Percentiles rank a stretch among this genome's conserved stretches.
These are phyloP conservation scores for Colletotrichum chlorophyti DNA, from an alignment of 2,329 filamentous ascomycete species.

Conservation along the genomic window DNA sequence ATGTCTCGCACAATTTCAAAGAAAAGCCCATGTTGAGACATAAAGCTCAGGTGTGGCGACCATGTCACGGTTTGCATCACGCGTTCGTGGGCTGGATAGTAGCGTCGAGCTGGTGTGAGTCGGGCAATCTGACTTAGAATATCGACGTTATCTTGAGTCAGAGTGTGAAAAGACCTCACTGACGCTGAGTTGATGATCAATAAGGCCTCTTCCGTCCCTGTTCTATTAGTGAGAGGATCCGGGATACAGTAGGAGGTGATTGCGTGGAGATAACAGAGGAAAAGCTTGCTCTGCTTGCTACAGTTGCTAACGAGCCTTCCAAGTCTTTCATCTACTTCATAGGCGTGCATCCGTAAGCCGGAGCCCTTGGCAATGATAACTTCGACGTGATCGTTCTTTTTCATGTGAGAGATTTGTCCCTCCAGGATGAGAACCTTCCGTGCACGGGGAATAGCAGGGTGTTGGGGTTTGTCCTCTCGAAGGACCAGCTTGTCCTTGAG, in stretches of 20 bases:
- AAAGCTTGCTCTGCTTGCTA: conserved; percentile 57
- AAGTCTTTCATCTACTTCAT: conserved; percentile 55
- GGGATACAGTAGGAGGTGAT: conserved; percentile 59
- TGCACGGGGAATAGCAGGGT: conserved; percentile 46
- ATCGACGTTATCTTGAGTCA: conserved; percentile 43
- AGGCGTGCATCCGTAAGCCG: conserved; percentile 44
- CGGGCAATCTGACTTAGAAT: conserved; percentile 45
- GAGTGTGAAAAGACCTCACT: conserved; percentile 51
- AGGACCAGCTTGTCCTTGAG: conserved; percentile 58
- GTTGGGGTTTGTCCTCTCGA: conserved; percentile 31
- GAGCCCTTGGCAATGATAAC: conserved; percentile 41
- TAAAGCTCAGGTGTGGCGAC: conserved; percentile 42
- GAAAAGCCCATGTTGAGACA: conserved; percentile 54
- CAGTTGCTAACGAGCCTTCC: conserved; percentile 58
- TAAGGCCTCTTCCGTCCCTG: conserved; percentile 62
- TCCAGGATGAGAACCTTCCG: conserved; percentile 34
- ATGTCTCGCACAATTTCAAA: conserved; percentile 42
- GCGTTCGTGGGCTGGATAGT: conserved; percentile 48
- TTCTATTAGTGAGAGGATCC: conserved; percentile 54
- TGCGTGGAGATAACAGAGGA: conserved; percentile 59
- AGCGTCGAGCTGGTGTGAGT: conserved; percentile 50
- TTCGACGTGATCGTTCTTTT: conserved; percentile 37
- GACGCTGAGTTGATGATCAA: conserved; percentile 55
- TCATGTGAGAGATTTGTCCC: conserved; percentile 24
- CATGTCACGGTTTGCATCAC: conserved; percentile 57